Percentiles rank a stretch among this genome's conserved stretches.
phyloP scores from a whole-genome alignment of 495 filamentous ascomycete genomes.

The Tuber aestivum region DNA sequence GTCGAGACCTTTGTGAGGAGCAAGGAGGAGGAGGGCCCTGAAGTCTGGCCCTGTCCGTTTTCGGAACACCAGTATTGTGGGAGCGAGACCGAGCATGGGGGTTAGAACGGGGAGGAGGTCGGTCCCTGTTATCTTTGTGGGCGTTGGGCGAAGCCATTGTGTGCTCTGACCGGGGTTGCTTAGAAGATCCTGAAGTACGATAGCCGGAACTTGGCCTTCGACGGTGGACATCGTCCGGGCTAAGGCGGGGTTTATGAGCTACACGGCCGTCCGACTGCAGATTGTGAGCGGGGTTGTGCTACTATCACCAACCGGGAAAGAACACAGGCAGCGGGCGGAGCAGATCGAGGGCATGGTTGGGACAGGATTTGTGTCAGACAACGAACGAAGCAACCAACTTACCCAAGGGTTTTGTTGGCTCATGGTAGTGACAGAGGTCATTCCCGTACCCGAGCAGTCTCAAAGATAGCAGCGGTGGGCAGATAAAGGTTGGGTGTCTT shows the following conservation, averaged over 20 bases:
- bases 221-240: constrained; percentile 18
- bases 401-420: constrained; percentile 25
- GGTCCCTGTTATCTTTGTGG: constrained; percentile 10
- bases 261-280: constrained; percentile 8
- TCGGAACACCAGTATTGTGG: constrained; percentile 16
- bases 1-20: constrained; percentile 49
- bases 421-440: constrained; percentile 5
- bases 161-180: constrained; percentile 10
- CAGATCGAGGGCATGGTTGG: constrained; percentile 12
- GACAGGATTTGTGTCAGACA: background rate
- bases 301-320: constrained; percentile 1
- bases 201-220: constrained; percentile 7
- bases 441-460: background rate
- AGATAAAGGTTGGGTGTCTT: background rate
- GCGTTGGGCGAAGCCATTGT: background rate
- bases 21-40: constrained; percentile 18
- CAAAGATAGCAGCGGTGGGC: background rate
- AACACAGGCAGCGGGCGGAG: background rate
- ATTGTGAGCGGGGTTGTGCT: constrained; percentile 18
- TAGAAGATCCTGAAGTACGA: constrained; percentile 18
- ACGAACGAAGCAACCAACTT: constrained; percentile 18
- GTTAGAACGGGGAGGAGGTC: constrained; percentile 6
- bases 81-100: constrained; percentile 9
- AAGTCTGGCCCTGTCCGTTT: constrained; percentile 16
- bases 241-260: constrained; percentile 1